Evolutionary conservation across 768 basidiomycete species (phyloP).

Genomic region (Ephemerocybe angulata): DNA sequence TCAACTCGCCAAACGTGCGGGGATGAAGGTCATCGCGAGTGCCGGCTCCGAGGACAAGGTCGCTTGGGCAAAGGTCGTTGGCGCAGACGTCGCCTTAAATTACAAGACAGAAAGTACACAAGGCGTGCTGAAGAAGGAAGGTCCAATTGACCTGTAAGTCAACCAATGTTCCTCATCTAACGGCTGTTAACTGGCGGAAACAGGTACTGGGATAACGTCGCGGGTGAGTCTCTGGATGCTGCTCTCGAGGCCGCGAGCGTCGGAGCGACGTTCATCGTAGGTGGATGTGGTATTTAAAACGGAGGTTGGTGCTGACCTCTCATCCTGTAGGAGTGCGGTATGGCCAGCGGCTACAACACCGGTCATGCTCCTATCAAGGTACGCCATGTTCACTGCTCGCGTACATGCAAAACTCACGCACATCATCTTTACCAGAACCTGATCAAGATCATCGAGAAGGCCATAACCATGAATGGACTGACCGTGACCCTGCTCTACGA

Average conservation of each 20-base stretch:
- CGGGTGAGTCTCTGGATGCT: constrained; percentile 38
- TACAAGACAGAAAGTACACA: constrained; percentile 49
- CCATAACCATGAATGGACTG: constrained; percentile 43
- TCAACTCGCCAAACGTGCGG: constrained; percentile 37
- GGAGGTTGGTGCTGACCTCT: not conserved
- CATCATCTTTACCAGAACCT: constrained; percentile 28
- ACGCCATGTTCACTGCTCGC: not conserved
- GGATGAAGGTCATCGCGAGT: constrained; percentile 54
- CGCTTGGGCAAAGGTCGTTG: constrained; percentile 43
- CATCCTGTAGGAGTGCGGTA: constrained; percentile 36
- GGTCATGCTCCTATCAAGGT: not conserved
- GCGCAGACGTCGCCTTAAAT: constrained; percentile 58
- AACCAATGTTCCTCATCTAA: not conserved
- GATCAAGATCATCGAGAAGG: constrained; percentile 34
- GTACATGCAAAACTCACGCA: not conserved
- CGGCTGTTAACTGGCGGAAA: not conserved
- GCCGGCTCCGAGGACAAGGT: constrained; percentile 63
- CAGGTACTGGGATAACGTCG: constrained; percentile 38
- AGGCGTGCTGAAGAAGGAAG: constrained; percentile 45
- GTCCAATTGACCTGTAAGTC: constrained; percentile 49
- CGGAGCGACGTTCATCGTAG: constrained; percentile 40
- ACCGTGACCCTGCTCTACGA: constrained; percentile 24
- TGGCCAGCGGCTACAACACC: constrained; percentile 36
- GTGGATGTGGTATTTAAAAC: no score
- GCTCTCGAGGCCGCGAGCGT: constrained; percentile 33